Conservation (phyloP, 768 basidiomycete species). For the Boletus coccyginus region DNA sequence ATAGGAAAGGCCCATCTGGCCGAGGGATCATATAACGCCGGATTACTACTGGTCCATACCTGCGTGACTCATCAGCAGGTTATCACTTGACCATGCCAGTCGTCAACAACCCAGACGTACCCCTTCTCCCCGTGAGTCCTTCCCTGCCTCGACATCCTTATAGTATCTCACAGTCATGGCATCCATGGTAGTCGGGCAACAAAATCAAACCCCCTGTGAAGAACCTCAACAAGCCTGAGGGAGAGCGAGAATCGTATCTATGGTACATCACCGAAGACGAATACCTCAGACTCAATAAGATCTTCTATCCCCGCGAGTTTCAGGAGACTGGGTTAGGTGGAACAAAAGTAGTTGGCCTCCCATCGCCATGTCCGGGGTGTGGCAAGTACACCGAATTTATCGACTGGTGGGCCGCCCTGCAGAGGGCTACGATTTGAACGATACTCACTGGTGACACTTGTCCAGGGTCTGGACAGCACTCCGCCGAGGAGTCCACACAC, state of each 20-base stretch:
- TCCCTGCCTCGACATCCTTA: not conserved
- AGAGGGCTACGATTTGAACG: not conserved
- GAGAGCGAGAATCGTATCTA: not conserved
- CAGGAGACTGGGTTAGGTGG: slow-evolving; percentile 13
- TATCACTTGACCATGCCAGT: slow-evolving; percentile 1
- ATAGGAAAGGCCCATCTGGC: not conserved
- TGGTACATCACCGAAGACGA: slow-evolving; percentile 21
- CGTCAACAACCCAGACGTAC: slow-evolving; percentile 2
- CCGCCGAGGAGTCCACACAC: slow-evolving; percentile 15
- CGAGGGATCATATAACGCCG: not conserved
- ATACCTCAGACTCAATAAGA: slow-evolving; percentile 13
- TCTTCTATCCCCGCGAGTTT: slow-evolving; percentile 11
- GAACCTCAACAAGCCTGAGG: not conserved
- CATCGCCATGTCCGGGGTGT: slow-evolving; percentile 5
- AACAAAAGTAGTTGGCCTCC: slow-evolving; percentile 12
- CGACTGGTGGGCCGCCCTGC: slow-evolving; percentile 1
- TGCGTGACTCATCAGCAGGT: not conserved
- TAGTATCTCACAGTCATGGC: not conserved
- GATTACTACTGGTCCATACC: no score
- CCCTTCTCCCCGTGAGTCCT: slow-evolving; percentile 6
- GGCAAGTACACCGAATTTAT: slow-evolving; percentile 18
- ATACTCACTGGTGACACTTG: not conserved
- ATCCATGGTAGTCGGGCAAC: not conserved
- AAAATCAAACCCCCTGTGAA: slow-evolving; percentile 12
- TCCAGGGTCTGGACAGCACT: slow-evolving; percentile 19